Evolutionary conservation across 495 filamentous ascomycete genomes (phyloP), one percentile per base, ranked within the genome.

Genomic region (Penicillium taxi): DNA sequence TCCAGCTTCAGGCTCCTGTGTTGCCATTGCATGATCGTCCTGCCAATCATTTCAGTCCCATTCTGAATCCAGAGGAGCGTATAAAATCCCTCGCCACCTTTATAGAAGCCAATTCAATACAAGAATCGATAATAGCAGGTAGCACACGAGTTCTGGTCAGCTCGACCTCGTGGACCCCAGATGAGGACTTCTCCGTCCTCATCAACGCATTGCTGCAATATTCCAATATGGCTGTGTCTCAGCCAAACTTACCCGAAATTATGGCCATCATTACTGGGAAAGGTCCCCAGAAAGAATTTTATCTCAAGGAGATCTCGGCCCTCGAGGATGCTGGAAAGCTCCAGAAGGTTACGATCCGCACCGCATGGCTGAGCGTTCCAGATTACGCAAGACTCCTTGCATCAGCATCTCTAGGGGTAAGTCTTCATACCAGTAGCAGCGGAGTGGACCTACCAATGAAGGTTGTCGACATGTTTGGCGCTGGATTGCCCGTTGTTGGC

Each of bases 361-460:
- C 87, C 0, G 80, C 86, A 2, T 99, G 90, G 80, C 69, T 96
- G 5, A 79, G 72, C 22, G 78, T 83, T 5, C 63, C 72, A 18
- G 86, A 94, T 52, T 99, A 99, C 56, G 90, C 91, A 1, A 70
- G 60, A 4, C 72, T 96, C 9, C 71, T 99, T n/a, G 86, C 80
- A 18, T 81, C 80, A 27, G 90, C 91, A 12, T 91, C 96, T 40
- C 58, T 96, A 8, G 91, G 91, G 2, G 75, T 99, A 12, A 91
- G 84, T 48, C 67, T 99, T 32, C 91, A 99, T 59, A 93, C 75
- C 36, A 93, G 85, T 45, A 89, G 82, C 47, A 94, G 86, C 28
- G 91, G 91, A 2, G 86, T 99, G 1, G 91, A 99, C 63, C 63
- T 99, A 15, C 91, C 91, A 1, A 99, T 99, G 91, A 99, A 99